phyloP scores from a whole-genome alignment of 2,329 filamentous ascomycete species.

The Colletotrichum orchidophilum region DNA sequence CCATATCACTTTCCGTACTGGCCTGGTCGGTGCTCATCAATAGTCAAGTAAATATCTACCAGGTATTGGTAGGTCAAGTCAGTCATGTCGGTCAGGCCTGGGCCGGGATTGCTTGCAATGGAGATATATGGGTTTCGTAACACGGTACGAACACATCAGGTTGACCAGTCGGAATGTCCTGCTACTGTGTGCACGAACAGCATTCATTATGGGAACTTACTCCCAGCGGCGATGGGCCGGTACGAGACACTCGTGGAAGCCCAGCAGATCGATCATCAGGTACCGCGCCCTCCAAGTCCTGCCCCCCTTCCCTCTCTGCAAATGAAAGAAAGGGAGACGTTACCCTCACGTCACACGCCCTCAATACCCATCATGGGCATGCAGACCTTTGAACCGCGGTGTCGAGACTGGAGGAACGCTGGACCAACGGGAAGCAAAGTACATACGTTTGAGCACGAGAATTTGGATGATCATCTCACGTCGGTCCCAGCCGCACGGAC shows the following conservation, averaged over 20 bases:
- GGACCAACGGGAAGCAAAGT: not conserved
- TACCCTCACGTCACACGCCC: not conserved
- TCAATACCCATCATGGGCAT: not conserved
- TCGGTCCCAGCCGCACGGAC: slow-evolving; percentile 8
- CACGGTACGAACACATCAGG: not conserved
- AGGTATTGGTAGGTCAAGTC: not conserved
- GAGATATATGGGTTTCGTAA: not conserved
- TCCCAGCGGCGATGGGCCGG: not conserved
- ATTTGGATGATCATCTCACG: not conserved
- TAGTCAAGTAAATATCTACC: not conserved
- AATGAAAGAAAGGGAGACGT: not conserved
- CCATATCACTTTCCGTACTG: not conserved
- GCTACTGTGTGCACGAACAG: not conserved
- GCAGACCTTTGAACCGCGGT: not conserved
- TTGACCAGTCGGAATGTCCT: not conserved
- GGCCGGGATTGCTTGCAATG: not conserved
- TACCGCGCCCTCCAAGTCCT: not conserved
- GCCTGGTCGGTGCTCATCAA: not conserved
- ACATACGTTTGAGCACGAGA: not conserved
- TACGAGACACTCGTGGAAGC: not conserved
- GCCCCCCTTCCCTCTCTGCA: not conserved
- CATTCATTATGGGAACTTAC: not conserved
- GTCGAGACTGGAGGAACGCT: not conserved
- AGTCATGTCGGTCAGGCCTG: not conserved
- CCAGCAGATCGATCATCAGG: not conserved